Base-by-base conservation (phyloP, 2,329 filamentous ascomycete genomes). In the Cryphonectria naterciae region DNA sequence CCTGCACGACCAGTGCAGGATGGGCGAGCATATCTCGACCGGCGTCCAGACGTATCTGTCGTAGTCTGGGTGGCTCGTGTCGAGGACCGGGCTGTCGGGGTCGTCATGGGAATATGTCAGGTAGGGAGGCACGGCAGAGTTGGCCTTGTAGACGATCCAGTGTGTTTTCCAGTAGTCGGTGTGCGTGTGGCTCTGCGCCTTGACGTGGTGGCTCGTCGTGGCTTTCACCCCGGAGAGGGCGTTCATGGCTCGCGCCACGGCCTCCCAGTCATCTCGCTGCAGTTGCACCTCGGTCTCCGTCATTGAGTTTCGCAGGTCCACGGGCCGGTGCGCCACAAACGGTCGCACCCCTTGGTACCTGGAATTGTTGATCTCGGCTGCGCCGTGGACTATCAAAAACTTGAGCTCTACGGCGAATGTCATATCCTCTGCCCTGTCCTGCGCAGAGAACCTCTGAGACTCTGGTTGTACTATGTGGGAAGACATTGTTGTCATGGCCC, bases 71-170 rank as follows among this genome's bases (percentile, higher is more conserved):
- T 64, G 56, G 19, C 37, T 46, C 25, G 46, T 41, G 65, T 72
- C 68, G 37, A 72, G 54, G 4, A 52, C 0, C 1, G 70, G 68
- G 35, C 61, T 41, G 37, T 72, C 25, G 1, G 69, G 68, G 54
- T 72, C 70, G n/a, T 62, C 70, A 46, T 80, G 76, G 11, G 74
- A 72, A 4, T 76, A 74, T 15, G 73, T 71, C 19, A 75, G 73
- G 6, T 75, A 74, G 8, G 74, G 67, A 2, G 79, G 77, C 62
- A 77, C 76, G 4, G 80, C 80, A n/a, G 81, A 83, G 72, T 81
- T 82, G 52, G 81, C 79, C 68, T 79, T 80, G 70, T 83, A 82
- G 52, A 83, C 79, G 37, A 82, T 79, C 81, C 81, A 83, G 67
- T 78, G 75, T 1, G 77, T 76, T n/a, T 71, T 71, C 81, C 80